These are phyloP conservation scores for Mucor mucedo DNA, from an alignment of 371 early-diverging fungal genomes.

Conservation along the genomic window DNA sequence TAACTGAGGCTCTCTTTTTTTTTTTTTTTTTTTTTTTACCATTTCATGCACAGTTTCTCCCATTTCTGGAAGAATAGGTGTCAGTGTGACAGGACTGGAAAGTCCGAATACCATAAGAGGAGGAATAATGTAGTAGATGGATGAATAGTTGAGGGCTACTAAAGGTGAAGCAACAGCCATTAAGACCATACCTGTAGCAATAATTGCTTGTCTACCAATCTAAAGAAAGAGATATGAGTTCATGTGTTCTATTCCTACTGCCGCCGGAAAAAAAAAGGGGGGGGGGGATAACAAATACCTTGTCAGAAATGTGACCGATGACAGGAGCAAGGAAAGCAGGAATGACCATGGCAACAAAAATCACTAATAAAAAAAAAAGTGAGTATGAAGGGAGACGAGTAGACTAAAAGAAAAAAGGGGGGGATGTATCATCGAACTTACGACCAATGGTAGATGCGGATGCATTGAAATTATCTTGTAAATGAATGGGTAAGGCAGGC, in stretches of 20 bases:
- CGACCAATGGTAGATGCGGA: slow-evolving; percentile 59
- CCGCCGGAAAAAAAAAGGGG: too few species aligned
- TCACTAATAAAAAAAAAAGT: slow-evolving; percentile 25
- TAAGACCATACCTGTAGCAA: slow-evolving; percentile 57
- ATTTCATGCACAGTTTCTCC: slow-evolving; percentile 57
- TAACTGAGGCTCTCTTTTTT: too few species aligned
- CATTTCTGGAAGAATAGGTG: slow-evolving; percentile 64
- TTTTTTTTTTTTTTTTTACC: slow-evolving; percentile 38
- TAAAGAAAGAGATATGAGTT: slow-evolving; percentile 2
- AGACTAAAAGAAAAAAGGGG: not conserved
- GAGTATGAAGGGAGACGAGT: too few species aligned
- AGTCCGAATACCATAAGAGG: slow-evolving; percentile 62
- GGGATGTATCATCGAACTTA: too few species aligned
- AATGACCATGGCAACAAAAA: slow-evolving; percentile 67
- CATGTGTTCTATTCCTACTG: too few species aligned
- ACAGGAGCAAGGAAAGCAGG: slow-evolving; percentile 65
- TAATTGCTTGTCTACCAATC: slow-evolving; percentile 57
- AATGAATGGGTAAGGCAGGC: slow-evolving; percentile 66
- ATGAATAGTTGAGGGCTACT: slow-evolving; percentile 44
- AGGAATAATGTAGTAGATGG: slow-evolving; percentile 53
- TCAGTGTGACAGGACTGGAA: slow-evolving; percentile 60
- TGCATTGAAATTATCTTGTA: slow-evolving; percentile 49
- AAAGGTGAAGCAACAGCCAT: slow-evolving; percentile 57
- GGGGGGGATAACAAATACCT: slow-evolving; percentile 27
- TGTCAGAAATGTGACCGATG: slow-evolving; percentile 66